phyloP scores from a whole-genome alignment of 2,329 filamentous ascomycete genomes.

The Cladosporium austrohemisphaericum region DNA sequence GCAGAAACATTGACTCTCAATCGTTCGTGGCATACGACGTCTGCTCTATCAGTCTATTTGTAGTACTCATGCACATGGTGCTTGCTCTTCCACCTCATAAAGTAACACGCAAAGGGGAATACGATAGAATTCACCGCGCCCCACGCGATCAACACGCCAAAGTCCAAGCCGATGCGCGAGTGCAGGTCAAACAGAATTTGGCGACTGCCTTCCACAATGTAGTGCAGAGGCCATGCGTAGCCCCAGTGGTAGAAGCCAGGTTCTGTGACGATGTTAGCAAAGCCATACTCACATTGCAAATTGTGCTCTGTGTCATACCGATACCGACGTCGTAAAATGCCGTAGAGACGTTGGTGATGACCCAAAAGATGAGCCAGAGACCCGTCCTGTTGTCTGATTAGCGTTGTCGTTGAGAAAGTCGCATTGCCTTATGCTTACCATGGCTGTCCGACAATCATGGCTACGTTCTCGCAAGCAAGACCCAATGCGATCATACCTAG shows the following conservation, averaged over 20 bases:
- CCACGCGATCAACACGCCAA: constrained; percentile 60
- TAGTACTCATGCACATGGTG: constrained; percentile 34
- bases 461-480: constrained; percentile 61
- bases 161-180: constrained; percentile 56
- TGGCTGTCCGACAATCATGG: constrained; percentile 58
- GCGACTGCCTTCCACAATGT: constrained; percentile 57
- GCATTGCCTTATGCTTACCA: constrained; percentile 40
- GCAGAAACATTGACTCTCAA: background rate
- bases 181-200: constrained; percentile 60
- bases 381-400: constrained; percentile 10
- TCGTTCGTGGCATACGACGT: background rate
- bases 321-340: constrained; percentile 49
- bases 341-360: constrained; percentile 62
- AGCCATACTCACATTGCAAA: no score
- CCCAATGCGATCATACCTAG: constrained; percentile 61
- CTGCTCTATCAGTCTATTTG: constrained; percentile 15
- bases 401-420: constrained; percentile 37
- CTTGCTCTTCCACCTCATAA: constrained; percentile 39
- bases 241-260: constrained; percentile 60
- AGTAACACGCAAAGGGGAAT: constrained; percentile 50
- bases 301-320: no score
- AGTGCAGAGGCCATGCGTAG: constrained; percentile 61
- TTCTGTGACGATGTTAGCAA: constrained; percentile 47
- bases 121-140: constrained; percentile 49
- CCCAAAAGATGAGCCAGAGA: constrained; percentile 64